Evolutionary conservation across 2,329 filamentous ascomycete genomes (phyloP).

Genomic region (Claviceps capensis): DNA sequence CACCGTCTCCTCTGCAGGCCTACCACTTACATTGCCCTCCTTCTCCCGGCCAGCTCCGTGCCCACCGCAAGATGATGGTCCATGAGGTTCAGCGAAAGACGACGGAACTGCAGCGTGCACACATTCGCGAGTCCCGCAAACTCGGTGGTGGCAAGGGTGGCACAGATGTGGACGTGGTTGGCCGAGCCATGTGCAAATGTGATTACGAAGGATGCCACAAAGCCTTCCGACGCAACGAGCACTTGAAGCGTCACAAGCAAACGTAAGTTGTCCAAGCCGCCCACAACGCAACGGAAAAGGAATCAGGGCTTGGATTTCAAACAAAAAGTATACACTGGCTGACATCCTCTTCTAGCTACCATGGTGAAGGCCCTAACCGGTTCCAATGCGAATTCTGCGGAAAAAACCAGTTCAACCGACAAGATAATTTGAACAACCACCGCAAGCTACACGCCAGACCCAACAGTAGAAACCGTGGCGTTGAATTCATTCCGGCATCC

Average conservation of each 20-base stretch:
- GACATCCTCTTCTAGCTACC: slow-evolving; percentile 14
- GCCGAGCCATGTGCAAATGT: slow-evolving; percentile 30
- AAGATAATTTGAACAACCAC: slow-evolving; percentile 29
- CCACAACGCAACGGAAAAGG: too few relatives aligned
- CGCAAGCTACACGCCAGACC: slow-evolving; percentile 26
- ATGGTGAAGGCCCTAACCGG: slow-evolving; percentile 25
- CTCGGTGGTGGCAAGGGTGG: slow-evolving; percentile 15
- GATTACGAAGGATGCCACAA: slow-evolving; percentile 32
- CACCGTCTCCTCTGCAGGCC: slow-evolving; percentile 20
- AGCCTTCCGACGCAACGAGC: slow-evolving; percentile 38
- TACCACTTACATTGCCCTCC: slow-evolving; percentile 19
- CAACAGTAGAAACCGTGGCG: slow-evolving; percentile 25
- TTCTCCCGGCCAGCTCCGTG: slow-evolving; percentile 20
- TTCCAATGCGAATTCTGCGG: slow-evolving; percentile 29
- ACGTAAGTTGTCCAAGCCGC: slow-evolving; percentile 24
- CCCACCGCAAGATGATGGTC: slow-evolving; percentile 26
- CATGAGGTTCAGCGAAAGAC: slow-evolving; percentile 31
- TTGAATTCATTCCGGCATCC: slow-evolving; percentile 26
- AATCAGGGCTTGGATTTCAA: too few relatives aligned
- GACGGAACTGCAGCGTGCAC: slow-evolving; percentile 28
- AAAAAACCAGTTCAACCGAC: slow-evolving; percentile 27
- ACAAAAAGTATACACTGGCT: background rate
- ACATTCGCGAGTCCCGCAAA: slow-evolving; percentile 21
- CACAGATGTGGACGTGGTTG: slow-evolving; percentile 21
- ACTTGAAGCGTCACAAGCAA: slow-evolving; percentile 40